Conservation (phyloP, 495 filamentous ascomycete species). For the Articulospora tetracladia region DNA sequence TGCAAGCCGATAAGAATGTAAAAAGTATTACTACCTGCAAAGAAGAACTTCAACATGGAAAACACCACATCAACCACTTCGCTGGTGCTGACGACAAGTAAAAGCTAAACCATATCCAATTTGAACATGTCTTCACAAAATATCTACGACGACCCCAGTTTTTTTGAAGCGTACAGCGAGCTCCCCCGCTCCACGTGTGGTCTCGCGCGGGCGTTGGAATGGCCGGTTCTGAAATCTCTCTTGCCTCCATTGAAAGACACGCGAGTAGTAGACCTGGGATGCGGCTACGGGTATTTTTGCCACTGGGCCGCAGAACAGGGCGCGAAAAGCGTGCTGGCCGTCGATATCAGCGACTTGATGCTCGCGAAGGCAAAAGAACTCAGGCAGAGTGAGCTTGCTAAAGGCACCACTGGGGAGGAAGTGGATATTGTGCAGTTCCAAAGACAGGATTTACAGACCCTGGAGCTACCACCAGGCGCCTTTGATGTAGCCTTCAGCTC, state of each 20-base stretch:
- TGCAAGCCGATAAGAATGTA: too few relatives aligned
- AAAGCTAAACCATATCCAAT: background rate
- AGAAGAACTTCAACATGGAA: too few relatives aligned
- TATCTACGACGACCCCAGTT: background rate
- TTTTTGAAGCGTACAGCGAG: background rate
- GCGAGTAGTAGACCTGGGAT: background rate
- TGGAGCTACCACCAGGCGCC: slow-evolving; percentile 15
- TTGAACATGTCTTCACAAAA: too few relatives aligned
- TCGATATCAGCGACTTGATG: background rate
- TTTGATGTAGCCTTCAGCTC: slow-evolving; percentile 34
- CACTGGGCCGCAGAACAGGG: background rate
- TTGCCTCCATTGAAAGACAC: background rate
- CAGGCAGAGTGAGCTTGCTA: slow-evolving; percentile 8
- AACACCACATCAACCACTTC: background rate
- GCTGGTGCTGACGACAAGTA: background rate
- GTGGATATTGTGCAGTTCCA: slow-evolving; percentile 14
- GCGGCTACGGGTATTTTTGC: background rate
- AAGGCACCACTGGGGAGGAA: slow-evolving; percentile 8
- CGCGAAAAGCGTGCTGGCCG: background rate
- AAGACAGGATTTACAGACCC: slow-evolving; percentile 28
- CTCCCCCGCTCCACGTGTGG: background rate
- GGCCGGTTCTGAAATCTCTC: background rate
- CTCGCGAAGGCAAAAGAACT: slow-evolving; percentile 6
- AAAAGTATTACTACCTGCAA: too few relatives aligned
- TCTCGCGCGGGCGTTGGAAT: background rate